Evolutionary conservation across 208 protist species (phyloP), one percentile per base, ranked within the genome.

Genomic region (Sergeia podlipaevii): DNA sequence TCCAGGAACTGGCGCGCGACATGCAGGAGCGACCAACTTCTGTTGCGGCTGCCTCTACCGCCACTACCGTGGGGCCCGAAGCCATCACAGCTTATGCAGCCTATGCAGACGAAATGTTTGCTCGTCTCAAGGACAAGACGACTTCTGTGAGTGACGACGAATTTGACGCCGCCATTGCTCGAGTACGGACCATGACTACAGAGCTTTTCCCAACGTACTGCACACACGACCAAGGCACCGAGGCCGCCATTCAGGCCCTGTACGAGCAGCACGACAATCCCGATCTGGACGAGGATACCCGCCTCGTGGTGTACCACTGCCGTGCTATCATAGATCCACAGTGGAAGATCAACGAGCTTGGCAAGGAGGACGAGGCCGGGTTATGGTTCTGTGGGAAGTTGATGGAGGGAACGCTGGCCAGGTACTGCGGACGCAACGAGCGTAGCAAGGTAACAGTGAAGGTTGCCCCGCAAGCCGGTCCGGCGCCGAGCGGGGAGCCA

Each of bases 321-420:
- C 70, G 86, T 29, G 79, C 68, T 7, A 62, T 94, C 33, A 37
- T 94, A 11, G 86, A 94, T 54, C 60, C 70, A 1, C 26, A 65
- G 39, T 94, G 86, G 83, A 71, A 64, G 37, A 30, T 21, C 21
- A 65, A 83, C 30, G 86, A 94, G 67, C 21, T 46, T 20, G 54
- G 73, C 28, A 23, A 54, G 6, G 74, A 80, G 52, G 42, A 42
- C 4, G 65, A 65, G 1, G 43, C 55, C 13, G 80, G 70, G 7
- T 60, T 90, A 52, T 94, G 82, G 80, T 94, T 94, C 37, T 83
- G 77, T 34, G 80, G 83, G 0, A 89, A 88, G 54, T 52, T 68
- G 17, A 77, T 91, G 82, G 68, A 74, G 8, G 70, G 52, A 8
- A 63, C 62, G 0, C 38, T 94, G 11, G 47, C 48, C 33, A 63